Conservation (phyloP, 495 filamentous ascomycete genomes). For the Trichoderma erinaceum region DNA sequence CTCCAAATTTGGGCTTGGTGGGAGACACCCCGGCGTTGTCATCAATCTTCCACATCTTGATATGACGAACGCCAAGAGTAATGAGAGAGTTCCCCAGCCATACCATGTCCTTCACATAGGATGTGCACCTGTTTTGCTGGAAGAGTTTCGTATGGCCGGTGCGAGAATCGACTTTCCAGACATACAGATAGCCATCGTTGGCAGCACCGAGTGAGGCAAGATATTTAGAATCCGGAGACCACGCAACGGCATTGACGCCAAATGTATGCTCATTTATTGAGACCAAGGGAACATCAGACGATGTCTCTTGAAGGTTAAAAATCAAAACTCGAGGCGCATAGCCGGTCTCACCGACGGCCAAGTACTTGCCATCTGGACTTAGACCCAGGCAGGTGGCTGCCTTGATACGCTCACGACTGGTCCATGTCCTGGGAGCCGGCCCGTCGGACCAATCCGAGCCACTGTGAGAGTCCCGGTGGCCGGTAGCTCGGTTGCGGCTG, state of each 20-base stretch:
- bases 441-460: conserved; percentile 52
- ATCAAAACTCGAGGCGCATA: conserved; percentile 88
- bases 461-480: conserved; percentile 48
- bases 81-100: conserved; percentile 67
- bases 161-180: conserved; percentile 78
- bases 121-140: conserved; percentile 91
- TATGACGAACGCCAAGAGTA: conserved; percentile 78
- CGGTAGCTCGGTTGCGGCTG: conserved; percentile 50
- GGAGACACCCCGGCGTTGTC: conserved; percentile 45
- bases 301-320: conserved; percentile 72
- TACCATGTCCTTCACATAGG: conserved; percentile 70
- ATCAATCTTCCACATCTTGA: conserved; percentile 88
- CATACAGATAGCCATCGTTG: conserved; percentile 90
- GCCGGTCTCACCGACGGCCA: conserved; percentile 93
- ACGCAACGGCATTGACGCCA: conserved; percentile 81
- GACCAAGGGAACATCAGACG: conserved; percentile 74
- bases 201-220: conserved; percentile 80
- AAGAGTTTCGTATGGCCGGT: conserved; percentile 82
- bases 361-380: conserved; percentile 79
- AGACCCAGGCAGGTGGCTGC: conserved; percentile 93
- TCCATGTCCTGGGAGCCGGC: conserved; percentile 64
- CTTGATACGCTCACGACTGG: conserved; percentile 82
- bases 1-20: conserved; percentile 40
- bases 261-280: conserved; percentile 85
- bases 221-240: conserved; percentile 81